Evolutionary conservation across 805 yeast species (phyloP).

Genomic region (Tanozyma kutaoensis): DNA sequence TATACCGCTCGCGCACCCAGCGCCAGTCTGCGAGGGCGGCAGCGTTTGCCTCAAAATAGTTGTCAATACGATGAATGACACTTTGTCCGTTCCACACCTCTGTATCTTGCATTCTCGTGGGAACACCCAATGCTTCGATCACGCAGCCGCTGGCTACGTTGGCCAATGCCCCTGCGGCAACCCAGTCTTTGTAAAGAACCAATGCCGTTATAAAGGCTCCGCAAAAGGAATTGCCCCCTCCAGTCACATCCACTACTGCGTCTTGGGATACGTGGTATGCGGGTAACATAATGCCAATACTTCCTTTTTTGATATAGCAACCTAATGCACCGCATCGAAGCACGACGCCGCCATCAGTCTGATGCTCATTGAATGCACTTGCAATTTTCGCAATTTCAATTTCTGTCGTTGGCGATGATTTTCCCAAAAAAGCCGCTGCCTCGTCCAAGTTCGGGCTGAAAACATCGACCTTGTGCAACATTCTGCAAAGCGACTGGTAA

Average conservation of each 20-base stretch:
- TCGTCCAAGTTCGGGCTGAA: conserved; percentile 82
- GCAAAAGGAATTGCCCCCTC: conserved; percentile 32
- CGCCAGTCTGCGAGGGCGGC: no score
- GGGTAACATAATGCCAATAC: conserved; percentile 40
- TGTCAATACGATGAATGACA: conserved; percentile 29
- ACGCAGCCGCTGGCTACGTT: conserved; percentile 69
- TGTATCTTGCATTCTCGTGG: conserved; percentile 20
- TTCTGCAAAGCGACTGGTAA: conserved; percentile 12
- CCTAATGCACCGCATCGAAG: conserved; percentile 73
- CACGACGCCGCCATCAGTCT: conserved; percentile 35
- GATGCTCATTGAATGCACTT: conserved; percentile 26
- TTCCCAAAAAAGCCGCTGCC: conserved; percentile 52
- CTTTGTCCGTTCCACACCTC: conserved; percentile 47
- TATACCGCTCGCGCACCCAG: no score
- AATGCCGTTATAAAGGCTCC: conserved; percentile 41
- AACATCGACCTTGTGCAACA: conserved; percentile 36
- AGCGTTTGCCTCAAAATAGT: conserved; percentile 20
- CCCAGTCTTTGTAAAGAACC: conserved; percentile 34
- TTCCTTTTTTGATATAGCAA: conserved; percentile 26
- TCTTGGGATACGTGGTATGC: conserved; percentile 50
- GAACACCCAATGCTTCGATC: conserved; percentile 75
- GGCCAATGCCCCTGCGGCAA: conserved; percentile 50
- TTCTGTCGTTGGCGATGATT: conserved; percentile 24
- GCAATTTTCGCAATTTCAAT: conserved; percentile 14
- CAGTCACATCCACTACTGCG: conserved; percentile 27